These are phyloP conservation scores for Candida sanyaensis DNA, from an alignment of 1,139 yeast species.

Conservation along the genomic window DNA sequence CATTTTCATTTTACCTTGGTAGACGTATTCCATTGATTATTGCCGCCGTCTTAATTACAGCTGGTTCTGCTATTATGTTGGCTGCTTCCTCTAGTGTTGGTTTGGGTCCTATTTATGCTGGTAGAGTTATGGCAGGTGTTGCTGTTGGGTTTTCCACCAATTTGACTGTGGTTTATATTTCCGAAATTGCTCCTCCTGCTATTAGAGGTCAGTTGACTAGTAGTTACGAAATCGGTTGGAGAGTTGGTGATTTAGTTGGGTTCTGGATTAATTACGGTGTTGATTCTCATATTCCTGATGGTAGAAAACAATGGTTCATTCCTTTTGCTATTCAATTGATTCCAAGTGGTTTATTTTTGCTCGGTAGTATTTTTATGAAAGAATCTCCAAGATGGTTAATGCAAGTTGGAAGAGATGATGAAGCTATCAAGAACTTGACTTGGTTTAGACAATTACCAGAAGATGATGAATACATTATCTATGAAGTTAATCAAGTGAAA, in stretches of 20 bases:
- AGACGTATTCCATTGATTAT: constrained; percentile 35
- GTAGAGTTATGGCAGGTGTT: constrained; percentile 42
- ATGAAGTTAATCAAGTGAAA: constrained; percentile 34
- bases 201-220: constrained; percentile 41
- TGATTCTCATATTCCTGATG: constrained; percentile 29
- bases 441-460: constrained; percentile 42
- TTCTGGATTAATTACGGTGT: constrained; percentile 48
- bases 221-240: constrained; percentile 46
- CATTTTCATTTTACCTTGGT: constrained; percentile 38
- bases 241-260: constrained; percentile 44
- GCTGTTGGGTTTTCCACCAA: constrained; percentile 45
- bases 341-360: constrained; percentile 41
- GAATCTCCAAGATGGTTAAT: constrained; percentile 46
- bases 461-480: constrained; percentile 38
- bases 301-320: constrained; percentile 41
- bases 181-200: constrained; percentile 45
- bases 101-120: constrained; percentile 43
- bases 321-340: constrained; percentile 47
- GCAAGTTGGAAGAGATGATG: constrained; percentile 34
- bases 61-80: constrained; percentile 44
- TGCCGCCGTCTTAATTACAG: constrained; percentile 36
- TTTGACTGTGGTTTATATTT: constrained; percentile 42
- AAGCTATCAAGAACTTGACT: constrained; percentile 36
- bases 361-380: constrained; percentile 36
- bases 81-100: constrained; percentile 32